phyloP scores from a whole-genome alignment of 73 alveolate genomes.

The Tetrahymena borealis region DNA sequence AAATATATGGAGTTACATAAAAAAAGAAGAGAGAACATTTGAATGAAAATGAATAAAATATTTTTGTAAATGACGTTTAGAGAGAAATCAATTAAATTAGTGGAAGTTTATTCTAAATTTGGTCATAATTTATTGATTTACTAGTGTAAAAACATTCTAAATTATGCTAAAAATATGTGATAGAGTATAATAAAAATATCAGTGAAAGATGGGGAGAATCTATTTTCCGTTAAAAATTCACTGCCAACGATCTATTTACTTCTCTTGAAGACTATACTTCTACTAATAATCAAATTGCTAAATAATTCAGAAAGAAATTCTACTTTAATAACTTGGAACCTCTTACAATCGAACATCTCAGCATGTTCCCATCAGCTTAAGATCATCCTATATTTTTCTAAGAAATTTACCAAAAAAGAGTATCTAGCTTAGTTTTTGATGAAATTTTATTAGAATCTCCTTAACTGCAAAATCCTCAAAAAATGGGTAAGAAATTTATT shows the following conservation, averaged over 20 bases:
- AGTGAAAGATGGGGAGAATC: conserved; percentile 68
- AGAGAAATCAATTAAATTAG: background rate
- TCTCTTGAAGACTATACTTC: conserved; percentile 50
- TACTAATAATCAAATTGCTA: conserved; percentile 34
- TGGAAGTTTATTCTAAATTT: background rate
- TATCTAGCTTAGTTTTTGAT: background rate
- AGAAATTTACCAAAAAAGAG: conserved; percentile 53
- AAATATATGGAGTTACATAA: background rate
- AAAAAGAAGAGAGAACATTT: background rate
- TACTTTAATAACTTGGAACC: conserved; percentile 40
- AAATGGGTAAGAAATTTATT: background rate
- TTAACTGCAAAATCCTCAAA: background rate
- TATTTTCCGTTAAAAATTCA: conserved; percentile 42
- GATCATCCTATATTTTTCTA: conserved; percentile 67
- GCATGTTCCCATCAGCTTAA: conserved; percentile 48
- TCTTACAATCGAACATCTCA: conserved; percentile 37
- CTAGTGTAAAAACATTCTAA: background rate
- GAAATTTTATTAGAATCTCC: background rate
- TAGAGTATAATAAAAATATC: conserved; percentile 23
- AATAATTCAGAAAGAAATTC: conserved; percentile 41
- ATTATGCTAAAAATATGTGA: background rate
- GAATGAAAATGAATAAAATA: background rate
- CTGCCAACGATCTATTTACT: conserved; percentile 51
- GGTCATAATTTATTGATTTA: background rate
- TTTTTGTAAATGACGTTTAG: background rate